Evolutionary conservation across 2,329 filamentous ascomycete species (phyloP).

Genomic region (Thelonectria rubi): DNA sequence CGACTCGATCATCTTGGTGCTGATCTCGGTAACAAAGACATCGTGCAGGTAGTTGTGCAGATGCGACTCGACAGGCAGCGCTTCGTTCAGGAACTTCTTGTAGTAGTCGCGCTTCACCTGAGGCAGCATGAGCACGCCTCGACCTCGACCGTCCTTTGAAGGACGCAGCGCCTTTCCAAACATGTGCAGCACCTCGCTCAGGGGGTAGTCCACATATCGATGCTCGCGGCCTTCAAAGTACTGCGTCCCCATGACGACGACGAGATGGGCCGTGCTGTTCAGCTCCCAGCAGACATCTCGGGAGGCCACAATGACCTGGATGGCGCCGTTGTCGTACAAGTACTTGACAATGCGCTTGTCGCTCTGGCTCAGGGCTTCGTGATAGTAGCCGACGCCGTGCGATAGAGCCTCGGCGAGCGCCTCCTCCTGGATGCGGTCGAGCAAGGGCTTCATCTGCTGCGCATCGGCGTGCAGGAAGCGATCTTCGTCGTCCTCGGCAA

Average conservation of each 20-base stretch:
- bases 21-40: conserved; percentile 96
- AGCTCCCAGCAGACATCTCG: conserved; percentile 98
- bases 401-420: conserved; percentile 88
- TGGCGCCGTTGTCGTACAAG: conserved; percentile 87
- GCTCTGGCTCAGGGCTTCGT: conserved; percentile 87
- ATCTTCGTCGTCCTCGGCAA: conserved; percentile 91
- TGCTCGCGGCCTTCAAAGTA: conserved; percentile 97
- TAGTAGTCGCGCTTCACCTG: conserved; percentile 96
- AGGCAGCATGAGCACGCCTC: conserved; percentile 96
- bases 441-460: conserved; percentile 81
- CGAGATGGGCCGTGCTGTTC: conserved; percentile 85
- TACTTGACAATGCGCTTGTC: conserved; percentile 96
- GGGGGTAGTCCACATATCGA: conserved; percentile 94
- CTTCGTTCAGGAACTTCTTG: conserved; percentile 98
- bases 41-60: conserved; percentile 92
- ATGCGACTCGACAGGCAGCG: conserved; percentile 93
- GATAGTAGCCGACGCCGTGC: conserved; percentile 96
- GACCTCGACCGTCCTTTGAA: conserved; percentile 79
- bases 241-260: conserved; percentile 97
- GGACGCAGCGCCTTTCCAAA: conserved; percentile 91
- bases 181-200: conserved; percentile 96
- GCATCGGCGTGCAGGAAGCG: conserved; percentile 88
- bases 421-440: conserved; percentile 85
- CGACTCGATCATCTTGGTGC: conserved; percentile 92
- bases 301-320: conserved; percentile 80